Conservation (phyloP, 2,329 filamentous ascomycete species). For the Cercospora sesami region DNA sequence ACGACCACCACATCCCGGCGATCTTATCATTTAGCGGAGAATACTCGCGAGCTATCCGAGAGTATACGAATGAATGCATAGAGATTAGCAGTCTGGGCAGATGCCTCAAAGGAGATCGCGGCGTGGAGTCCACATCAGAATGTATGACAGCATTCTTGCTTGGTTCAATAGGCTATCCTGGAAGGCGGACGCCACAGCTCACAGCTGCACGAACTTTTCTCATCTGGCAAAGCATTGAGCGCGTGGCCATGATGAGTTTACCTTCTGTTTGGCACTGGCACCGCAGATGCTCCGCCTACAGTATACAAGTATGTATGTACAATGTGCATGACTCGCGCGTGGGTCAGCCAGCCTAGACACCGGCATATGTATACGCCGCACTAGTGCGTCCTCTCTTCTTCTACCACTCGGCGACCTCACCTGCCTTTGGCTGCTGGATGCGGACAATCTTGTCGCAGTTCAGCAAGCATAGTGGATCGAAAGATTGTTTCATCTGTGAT, state of each 20-base stretch:
- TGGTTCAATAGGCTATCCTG: neutral
- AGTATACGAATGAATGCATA: neutral
- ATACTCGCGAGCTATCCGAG: neutral
- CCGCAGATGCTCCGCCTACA: neutral
- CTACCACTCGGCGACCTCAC: conserved; percentile 49
- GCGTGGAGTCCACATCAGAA: neutral
- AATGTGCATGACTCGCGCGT: neutral
- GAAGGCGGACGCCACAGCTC: neutral
- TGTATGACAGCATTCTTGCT: neutral
- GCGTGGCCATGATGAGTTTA: neutral
- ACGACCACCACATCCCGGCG: neutral
- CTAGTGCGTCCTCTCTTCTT: neutral
- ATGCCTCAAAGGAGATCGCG: neutral
- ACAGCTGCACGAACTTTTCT: neutral
- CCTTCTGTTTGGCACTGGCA: neutral
- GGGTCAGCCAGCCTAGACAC: neutral
- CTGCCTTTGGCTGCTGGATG: conserved; percentile 51
- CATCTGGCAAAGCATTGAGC: neutral
- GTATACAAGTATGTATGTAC: neutral
- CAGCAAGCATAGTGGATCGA: conserved; percentile 69
- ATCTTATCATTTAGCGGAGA: neutral
- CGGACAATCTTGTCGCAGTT: conserved; percentile 67
- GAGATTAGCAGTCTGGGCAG: neutral
- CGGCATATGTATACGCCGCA: neutral
- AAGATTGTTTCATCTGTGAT: conserved; percentile 70